These are phyloP conservation scores for Friedmanniomyces endolithicus DNA, from an alignment of 495 filamentous ascomycete species.

Conservation along the genomic window DNA sequence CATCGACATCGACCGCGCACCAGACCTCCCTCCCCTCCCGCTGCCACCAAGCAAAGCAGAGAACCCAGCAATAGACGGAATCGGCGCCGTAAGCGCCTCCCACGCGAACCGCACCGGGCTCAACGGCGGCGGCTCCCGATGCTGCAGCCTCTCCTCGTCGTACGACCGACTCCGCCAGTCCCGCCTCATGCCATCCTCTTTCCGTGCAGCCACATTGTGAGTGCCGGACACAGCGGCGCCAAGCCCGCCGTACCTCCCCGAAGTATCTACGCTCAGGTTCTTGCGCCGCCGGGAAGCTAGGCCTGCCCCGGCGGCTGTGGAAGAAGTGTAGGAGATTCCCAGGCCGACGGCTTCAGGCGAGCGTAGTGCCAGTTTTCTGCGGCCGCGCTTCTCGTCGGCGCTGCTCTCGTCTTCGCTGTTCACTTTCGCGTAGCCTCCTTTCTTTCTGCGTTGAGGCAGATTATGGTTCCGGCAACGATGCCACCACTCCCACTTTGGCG, in stretches of 20 bases:
- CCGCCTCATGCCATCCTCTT: background rate
- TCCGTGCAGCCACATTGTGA: background rate
- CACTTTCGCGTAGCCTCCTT: background rate
- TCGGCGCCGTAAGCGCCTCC: constrained; percentile 8
- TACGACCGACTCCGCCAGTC: background rate
- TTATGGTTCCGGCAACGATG: background rate
- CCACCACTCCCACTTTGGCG: background rate
- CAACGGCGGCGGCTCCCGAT: background rate
- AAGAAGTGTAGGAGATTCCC: background rate
- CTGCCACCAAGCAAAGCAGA: background rate
- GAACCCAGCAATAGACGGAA: background rate
- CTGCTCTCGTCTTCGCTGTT: background rate
- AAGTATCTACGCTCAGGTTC: constrained; percentile 7
- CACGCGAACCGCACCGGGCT: constrained; percentile 4
- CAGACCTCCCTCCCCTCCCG: background rate
- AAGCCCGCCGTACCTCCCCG: background rate
- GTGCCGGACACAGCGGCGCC: constrained; percentile 4
- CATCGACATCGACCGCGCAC: background rate
- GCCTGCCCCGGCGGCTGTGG: background rate
- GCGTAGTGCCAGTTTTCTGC: too few relatives aligned
- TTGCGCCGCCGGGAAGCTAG: background rate
- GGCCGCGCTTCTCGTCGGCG: background rate
- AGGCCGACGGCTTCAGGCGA: background rate
- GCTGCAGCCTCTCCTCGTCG: constrained; percentile 4
- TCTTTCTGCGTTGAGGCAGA: background rate